Percentiles rank a stretch among this genome's conserved stretches.
phyloP scores from a whole-genome alignment of 805 yeast genomes.

The Nakazawaea ambrosiae region DNA sequence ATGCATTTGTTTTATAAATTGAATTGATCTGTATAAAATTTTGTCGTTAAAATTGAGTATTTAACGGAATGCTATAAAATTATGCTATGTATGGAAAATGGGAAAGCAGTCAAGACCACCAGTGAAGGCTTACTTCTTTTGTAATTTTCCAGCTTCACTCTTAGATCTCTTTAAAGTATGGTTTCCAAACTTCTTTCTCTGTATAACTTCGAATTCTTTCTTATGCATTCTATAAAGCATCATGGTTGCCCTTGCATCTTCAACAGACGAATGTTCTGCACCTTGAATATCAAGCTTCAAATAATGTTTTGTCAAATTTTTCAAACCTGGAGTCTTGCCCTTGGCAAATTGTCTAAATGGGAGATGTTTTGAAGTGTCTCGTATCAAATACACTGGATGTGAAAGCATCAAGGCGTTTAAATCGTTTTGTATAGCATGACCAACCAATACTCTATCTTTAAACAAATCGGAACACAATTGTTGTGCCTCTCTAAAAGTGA shows the following conservation, averaged over 20 bases:
- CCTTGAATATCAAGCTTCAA: constrained; percentile 58
- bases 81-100: too few species aligned
- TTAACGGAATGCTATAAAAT: too few species aligned
- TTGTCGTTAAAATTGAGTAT: too few species aligned
- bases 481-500: constrained; percentile 63
- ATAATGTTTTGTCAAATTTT: constrained; percentile 52
- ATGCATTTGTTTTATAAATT: too few species aligned
- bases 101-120: too few species aligned
- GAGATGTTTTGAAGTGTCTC: constrained; percentile 68
- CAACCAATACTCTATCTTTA: constrained; percentile 56
- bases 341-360: constrained; percentile 52
- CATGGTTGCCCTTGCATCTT: constrained; percentile 89
- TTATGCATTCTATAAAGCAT: constrained; percentile 58
- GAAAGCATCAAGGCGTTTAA: constrained; percentile 57
- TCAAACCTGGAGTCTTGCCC: constrained; percentile 71
- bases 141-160: too few species aligned
- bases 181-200: constrained; percentile 13
- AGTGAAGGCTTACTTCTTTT: too few species aligned
- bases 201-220: constrained; percentile 48
- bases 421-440: constrained; percentile 83
- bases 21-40: too few species aligned
- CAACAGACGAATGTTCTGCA: constrained; percentile 80
- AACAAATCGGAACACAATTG: constrained; percentile 43
- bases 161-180: not conserved
- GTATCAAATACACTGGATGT: constrained; percentile 54